Conservation (phyloP, 1,139 yeast genomes). For the Komagataea norvegica region DNA sequence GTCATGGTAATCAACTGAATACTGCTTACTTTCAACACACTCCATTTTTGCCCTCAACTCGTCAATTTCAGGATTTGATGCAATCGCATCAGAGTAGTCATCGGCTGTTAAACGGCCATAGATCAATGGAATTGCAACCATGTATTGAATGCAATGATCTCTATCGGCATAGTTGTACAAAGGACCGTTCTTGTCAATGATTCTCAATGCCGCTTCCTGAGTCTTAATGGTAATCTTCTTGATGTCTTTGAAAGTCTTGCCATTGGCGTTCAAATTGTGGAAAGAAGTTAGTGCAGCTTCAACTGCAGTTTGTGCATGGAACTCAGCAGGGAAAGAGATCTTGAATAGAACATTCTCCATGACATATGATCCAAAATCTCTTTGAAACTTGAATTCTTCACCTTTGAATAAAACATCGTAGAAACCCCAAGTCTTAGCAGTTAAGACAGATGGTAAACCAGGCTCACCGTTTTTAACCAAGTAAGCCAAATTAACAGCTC, state of each 20-base stretch:
- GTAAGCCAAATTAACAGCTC: slow-evolving; percentile 53
- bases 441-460: slow-evolving; percentile 53
- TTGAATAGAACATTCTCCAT: slow-evolving; percentile 59
- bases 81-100: slow-evolving; percentile 48
- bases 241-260: slow-evolving; percentile 45
- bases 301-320: slow-evolving; percentile 63
- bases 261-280: slow-evolving; percentile 33
- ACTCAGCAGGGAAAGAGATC: slow-evolving; percentile 62
- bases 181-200: slow-evolving; percentile 55
- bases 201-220: slow-evolving; percentile 56
- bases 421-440: slow-evolving; percentile 58
- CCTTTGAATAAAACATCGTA: slow-evolving; percentile 55
- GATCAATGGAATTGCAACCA: slow-evolving; percentile 53
- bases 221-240: slow-evolving; percentile 46
- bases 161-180: slow-evolving; percentile 58
- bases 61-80: slow-evolving; percentile 49
- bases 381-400: slow-evolving; percentile 47
- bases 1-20: slow-evolving; percentile 48
- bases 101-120: slow-evolving; percentile 52
- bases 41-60: slow-evolving; percentile 48
- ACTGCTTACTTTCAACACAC: slow-evolving; percentile 46
- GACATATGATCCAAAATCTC: slow-evolving; percentile 51
- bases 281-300: slow-evolving; percentile 50
- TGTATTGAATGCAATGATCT: slow-evolving; percentile 59
- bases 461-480: slow-evolving; percentile 49